Conservation (phyloP, 257 asterid genomes). For the Pogostemon cablin region DNA sequence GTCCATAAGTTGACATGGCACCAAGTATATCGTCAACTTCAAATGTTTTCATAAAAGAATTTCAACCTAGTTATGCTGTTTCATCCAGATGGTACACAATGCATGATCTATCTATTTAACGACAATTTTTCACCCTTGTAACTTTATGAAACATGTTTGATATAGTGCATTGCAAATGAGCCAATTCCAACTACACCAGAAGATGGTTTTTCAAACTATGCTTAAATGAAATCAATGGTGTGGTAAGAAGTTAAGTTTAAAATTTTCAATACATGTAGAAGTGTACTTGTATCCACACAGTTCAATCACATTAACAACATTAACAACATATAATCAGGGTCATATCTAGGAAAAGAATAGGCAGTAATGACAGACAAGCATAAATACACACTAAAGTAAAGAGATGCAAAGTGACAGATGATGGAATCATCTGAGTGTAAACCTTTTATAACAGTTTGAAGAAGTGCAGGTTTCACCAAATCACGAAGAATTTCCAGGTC, state of each 20-base stretch:
- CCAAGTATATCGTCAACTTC: conserved; percentile 8
- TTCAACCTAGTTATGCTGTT: conserved; percentile 1
- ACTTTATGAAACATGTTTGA: not conserved
- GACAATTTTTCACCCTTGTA: conserved; percentile 15
- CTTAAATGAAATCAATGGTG: not conserved
- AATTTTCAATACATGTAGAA: not conserved
- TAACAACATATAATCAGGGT: conserved; percentile 14
- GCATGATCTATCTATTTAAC: not conserved
- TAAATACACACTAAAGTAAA: conserved; percentile 12
- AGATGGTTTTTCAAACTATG: not conserved
- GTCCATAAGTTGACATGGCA: too few species aligned
- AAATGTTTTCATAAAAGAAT: conserved; percentile 18
- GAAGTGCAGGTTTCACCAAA: conserved; percentile 69
- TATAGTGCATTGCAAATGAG: not conserved
- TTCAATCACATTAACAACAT: not conserved
- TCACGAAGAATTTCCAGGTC: conserved; percentile 61
- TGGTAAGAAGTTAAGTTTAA: not conserved
- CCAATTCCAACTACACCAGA: conserved; percentile 6
- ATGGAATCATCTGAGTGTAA: conserved; percentile 24
- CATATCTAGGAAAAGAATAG: conserved; percentile 4
- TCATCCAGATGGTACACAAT: not conserved
- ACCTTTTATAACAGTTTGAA: conserved; percentile 84
- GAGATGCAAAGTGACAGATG: conserved; percentile 10
- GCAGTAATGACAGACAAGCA: conserved; percentile 9
- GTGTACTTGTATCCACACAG: not conserved